These are phyloP conservation scores for Dactylellina sp. DNA, from an alignment of 2,329 filamentous ascomycete genomes.

Conservation along the genomic window DNA sequence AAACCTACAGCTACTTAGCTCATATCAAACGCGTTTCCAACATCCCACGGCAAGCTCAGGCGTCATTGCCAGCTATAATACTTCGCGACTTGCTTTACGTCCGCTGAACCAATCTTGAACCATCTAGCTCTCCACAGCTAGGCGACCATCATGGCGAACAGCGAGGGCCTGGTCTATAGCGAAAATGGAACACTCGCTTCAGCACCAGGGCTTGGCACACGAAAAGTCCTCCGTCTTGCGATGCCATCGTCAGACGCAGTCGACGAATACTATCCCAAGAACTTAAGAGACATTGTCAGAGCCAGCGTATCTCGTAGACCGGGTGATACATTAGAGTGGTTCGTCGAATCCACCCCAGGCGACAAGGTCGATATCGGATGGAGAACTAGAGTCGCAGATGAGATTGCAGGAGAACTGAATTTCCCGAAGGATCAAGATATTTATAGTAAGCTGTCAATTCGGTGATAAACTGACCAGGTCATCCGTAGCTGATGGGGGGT, in stretches of 20 bases:
- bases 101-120: too few species aligned
- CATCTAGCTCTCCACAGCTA: neutral
- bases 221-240: constrained; percentile 12
- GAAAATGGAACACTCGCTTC: constrained; percentile 13
- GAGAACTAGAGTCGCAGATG: constrained; percentile 29
- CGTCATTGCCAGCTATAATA: too few species aligned
- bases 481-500: too few species aligned
- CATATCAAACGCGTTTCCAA: too few species aligned
- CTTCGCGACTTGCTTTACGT: too few species aligned
- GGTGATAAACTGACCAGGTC: neutral
- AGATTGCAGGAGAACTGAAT: constrained; percentile 11
- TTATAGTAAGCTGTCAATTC: neutral
- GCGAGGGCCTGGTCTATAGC: constrained; percentile 25
- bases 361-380: constrained; percentile 15
- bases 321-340: constrained; percentile 39
- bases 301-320: constrained; percentile 10
- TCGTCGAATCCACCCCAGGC: neutral
- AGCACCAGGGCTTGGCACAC: neutral
- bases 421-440: constrained; percentile 4
- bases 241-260: constrained; percentile 12
- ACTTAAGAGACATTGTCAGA: constrained; percentile 15
- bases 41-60: too few species aligned
- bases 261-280: constrained; percentile 23
- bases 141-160: neutral
- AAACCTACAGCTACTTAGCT: too few species aligned